These are phyloP conservation scores for Selaginella moellendorffii DNA, from an alignment of 75 land plant species.

Conservation along the genomic window DNA sequence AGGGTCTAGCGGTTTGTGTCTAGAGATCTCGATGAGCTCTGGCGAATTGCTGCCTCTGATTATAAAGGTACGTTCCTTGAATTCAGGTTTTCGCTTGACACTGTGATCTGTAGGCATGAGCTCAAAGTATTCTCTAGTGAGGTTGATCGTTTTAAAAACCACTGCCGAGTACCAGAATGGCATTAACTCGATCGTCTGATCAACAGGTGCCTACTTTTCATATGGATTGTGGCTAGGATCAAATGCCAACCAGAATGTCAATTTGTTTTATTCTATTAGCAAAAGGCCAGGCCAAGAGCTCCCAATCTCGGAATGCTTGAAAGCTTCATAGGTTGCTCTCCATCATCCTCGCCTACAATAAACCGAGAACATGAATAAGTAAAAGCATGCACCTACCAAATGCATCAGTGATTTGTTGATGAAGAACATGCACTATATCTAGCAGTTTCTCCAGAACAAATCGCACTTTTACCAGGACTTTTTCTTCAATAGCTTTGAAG, in stretches of 20 bases:
- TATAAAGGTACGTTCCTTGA: constrained; percentile 73
- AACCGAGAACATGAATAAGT: no score
- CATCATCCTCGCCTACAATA: neutral
- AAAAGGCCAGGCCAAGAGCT: constrained; percentile 69
- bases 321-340: neutral
- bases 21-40: constrained; percentile 20
- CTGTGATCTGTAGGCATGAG: constrained; percentile 43
- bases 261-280: constrained; percentile 87
- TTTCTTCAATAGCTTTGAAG: constrained; percentile 64
- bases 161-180: constrained; percentile 84
- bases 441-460: constrained; percentile 71
- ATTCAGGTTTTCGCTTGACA: no score
- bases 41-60: constrained; percentile 82
- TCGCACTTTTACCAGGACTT: constrained; percentile 86
- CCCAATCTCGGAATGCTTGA: constrained; percentile 24
- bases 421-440: constrained; percentile 56
- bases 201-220: constrained; percentile 30
- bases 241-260: constrained; percentile 57
- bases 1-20: neutral
- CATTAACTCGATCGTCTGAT: constrained; percentile 67
- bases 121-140: constrained; percentile 55
- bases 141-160: constrained; percentile 81
- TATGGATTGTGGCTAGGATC: no score
- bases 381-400: constrained; percentile 22
- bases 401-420: constrained; percentile 39